These are phyloP conservation scores for Aureobasidium musti DNA, from an alignment of 2,329 filamentous ascomycete species.

Conservation along the genomic window DNA sequence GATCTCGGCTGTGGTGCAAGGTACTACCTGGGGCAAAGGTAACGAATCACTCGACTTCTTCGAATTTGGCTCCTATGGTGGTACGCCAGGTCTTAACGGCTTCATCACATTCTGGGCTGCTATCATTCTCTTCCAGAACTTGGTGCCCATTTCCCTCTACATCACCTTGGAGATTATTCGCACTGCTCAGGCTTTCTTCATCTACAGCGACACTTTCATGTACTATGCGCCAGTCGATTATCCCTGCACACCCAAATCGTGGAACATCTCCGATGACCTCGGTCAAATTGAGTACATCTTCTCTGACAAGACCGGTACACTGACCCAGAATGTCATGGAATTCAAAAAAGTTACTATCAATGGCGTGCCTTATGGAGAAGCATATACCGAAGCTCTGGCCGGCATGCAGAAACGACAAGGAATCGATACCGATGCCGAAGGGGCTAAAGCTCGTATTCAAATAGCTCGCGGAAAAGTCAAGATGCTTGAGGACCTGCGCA, in stretches of 20 bases:
- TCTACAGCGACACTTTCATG: constrained; percentile 95
- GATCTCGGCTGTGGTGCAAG: constrained; percentile 79
- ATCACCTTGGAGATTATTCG: constrained; percentile 96
- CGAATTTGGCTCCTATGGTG: constrained; percentile 73
- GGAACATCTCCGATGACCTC: constrained; percentile 98
- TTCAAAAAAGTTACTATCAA: constrained; percentile 99
- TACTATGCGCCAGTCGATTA: constrained; percentile 95
- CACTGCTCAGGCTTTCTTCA: constrained; percentile 91
- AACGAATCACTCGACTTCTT: constrained; percentile 78
- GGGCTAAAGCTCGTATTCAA: constrained; percentile 68
- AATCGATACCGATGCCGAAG: constrained; percentile 80
- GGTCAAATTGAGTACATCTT: constrained; percentile 99
- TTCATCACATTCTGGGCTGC: constrained; percentile 97
- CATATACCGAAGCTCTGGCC: constrained; percentile 94
- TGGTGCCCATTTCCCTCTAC: constrained; percentile 97
- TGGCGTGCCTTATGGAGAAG: constrained; percentile 93
- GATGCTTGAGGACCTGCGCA: constrained; percentile 72
- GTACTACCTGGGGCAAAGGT: constrained; percentile 73
- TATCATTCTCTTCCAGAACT: constrained; percentile 94
- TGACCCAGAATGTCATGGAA: constrained; percentile 95
- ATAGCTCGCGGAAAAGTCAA: constrained; percentile 75
- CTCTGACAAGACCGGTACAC: constrained; percentile 87
- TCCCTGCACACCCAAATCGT: constrained; percentile 94
- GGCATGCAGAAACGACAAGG: constrained; percentile 94
- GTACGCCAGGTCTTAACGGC: constrained; percentile 73